Evolutionary conservation across 345 rosid genomes (phyloP), one percentile per base, ranked within the genome.

Genomic region (Punica granatum): DNA sequence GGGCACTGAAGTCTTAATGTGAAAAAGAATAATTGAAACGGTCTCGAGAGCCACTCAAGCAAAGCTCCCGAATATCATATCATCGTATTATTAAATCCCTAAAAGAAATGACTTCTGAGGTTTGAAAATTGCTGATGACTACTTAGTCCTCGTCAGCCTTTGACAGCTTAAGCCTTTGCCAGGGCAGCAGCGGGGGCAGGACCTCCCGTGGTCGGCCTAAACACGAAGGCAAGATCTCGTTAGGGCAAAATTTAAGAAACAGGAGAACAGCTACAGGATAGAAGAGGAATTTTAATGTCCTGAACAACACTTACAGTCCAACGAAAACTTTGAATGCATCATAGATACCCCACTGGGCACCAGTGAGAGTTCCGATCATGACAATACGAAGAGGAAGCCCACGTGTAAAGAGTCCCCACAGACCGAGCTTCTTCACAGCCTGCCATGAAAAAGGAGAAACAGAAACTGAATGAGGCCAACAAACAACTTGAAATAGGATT

Each of bases 121-220:
- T 46, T 43, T 23, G 26, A 60, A 12, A 23, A 73, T 60, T 33
- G 59, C 67, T 8, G 51, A 15, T 35, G 33, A 56, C 8, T 56
- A 33, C 60, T 13, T 1, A 30, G 48, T 28, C 60, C 60, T 62
- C 7, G 1, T 16, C 30, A 23, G 51, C 39, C 60, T 30, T 54
- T 41, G 54, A 48, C 54, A 26, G 60, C 66, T 71, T 81, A 85
- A 4, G 49, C 87, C 77, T 88, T 82, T 39, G 80, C 86, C 48
- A 66, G 26, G 19, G 82, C 86, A 67, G 89, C 69, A 11, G 83
- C 81, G 41, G 92, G 91, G 67, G 91, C 64, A 74, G 73, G 87
- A 62, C 99, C 99, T 72, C 99, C 98, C 26, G 99, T 95, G 34
- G 99, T 95, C 51, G 98, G 99, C 86, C 98, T 92, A 85, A 73